These are phyloP conservation scores for Trichoderma citrinoviride DNA, from an alignment of 2,329 filamentous ascomycete species.

Conservation along the genomic window DNA sequence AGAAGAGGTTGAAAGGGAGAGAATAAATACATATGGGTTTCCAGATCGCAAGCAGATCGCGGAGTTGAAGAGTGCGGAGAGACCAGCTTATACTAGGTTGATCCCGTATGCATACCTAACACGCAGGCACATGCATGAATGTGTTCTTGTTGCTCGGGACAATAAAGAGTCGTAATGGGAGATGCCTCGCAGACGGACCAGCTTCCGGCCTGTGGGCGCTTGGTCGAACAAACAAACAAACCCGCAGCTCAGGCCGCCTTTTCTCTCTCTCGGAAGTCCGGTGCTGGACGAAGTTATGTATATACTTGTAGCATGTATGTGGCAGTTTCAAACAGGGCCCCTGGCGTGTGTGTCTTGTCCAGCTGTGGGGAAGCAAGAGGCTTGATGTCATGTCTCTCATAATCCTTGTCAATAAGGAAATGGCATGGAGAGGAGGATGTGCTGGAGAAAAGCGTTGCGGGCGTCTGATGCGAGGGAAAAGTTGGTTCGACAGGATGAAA, in stretches of 20 bases:
- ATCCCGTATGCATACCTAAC: neutral
- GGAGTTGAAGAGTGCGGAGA: neutral
- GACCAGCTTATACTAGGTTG: neutral
- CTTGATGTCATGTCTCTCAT: slow-evolving; percentile 19
- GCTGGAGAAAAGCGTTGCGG: neutral
- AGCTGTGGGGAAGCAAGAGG: slow-evolving; percentile 2
- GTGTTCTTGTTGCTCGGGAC: neutral
- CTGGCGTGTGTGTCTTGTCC: neutral
- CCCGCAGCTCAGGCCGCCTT: neutral
- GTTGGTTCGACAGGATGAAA: slow-evolving; percentile 5
- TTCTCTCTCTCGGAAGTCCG: neutral
- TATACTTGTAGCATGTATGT: too few species aligned
- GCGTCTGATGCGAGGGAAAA: neutral
- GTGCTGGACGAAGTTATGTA: neutral
- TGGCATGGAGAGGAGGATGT: neutral
- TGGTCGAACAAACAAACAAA: slow-evolving; percentile 12
- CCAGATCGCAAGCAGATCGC: neutral
- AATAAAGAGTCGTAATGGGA: neutral
- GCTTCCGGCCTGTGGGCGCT: neutral
- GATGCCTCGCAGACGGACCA: neutral
- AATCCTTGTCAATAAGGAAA: slow-evolving; percentile 4
- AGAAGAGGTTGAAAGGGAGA: too few species aligned
- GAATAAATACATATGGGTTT: neutral
- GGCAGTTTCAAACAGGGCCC: neutral
- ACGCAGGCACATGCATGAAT: too few species aligned